phyloP scores from a whole-genome alignment of 352 stramenopile genomes.

The Globisporangium middletonii region DNA sequence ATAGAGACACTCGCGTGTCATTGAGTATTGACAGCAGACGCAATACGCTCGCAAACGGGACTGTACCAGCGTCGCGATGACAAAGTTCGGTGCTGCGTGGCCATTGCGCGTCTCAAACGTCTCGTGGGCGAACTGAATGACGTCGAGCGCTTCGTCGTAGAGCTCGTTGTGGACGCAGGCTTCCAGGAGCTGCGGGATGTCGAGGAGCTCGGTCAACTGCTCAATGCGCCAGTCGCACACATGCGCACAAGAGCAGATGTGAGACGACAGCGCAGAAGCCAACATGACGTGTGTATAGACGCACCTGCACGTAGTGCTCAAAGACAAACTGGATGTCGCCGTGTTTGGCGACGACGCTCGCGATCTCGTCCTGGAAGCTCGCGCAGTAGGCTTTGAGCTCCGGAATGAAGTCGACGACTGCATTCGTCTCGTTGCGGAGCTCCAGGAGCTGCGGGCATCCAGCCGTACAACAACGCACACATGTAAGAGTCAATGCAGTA shows the following conservation, averaged over 20 bases:
- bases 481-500: not conserved
- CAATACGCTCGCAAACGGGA: too few species aligned
- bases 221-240: not conserved
- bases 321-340: constrained; percentile 88
- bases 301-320: constrained; percentile 81
- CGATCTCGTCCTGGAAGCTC: constrained; percentile 46
- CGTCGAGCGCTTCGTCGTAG: constrained; percentile 94
- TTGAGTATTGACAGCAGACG: too few species aligned
- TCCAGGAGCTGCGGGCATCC: constrained; percentile 29
- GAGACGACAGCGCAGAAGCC: not conserved
- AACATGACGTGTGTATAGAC: not conserved
- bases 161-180: constrained; percentile 95
- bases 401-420: constrained; percentile 45
- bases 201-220: constrained; percentile 94
- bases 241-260: not conserved
- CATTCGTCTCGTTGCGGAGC: constrained; percentile 61
- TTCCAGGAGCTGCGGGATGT: constrained; percentile 97
- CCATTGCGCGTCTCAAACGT: constrained; percentile 40
- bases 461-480: constrained; percentile 4
- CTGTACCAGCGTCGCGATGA: constrained; percentile 56
- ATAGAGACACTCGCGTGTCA: not conserved
- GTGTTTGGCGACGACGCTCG: constrained; percentile 56
- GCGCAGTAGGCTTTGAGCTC: constrained; percentile 49
- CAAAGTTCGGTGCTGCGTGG: constrained; percentile 32
- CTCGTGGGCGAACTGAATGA: constrained; percentile 90